phyloP scores from a whole-genome alignment of 768 basidiomycete genomes.

The Leucosporidium yakuticum region DNA sequence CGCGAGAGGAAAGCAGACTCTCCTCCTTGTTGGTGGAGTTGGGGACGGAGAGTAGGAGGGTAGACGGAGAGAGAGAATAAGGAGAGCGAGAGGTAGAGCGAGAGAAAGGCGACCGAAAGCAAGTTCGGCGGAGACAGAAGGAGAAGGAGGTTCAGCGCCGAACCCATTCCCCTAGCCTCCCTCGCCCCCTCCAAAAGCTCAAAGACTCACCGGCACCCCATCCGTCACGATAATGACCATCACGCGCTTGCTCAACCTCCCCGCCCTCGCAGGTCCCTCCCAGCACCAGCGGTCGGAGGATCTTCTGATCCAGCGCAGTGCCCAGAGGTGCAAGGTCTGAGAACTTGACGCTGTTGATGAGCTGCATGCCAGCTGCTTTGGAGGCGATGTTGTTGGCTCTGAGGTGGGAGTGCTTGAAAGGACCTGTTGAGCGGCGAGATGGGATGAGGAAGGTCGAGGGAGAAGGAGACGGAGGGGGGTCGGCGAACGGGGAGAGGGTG shows the following conservation, averaged over 20 bases:
- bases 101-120: too few relatives aligned
- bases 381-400: slow-evolving; percentile 46
- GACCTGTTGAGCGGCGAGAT: slow-evolving; percentile 22
- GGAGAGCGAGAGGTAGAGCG: too few relatives aligned
- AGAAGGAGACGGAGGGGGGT: too few relatives aligned
- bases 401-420: slow-evolving; percentile 46
- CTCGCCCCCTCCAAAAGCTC: too few relatives aligned
- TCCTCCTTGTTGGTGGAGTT: slow-evolving; percentile 5
- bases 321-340: slow-evolving; percentile 19
- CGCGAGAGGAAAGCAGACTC: too few relatives aligned
- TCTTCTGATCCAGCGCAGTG: slow-evolving; percentile 42
- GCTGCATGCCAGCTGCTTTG: slow-evolving; percentile 41
- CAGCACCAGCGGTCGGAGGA: slow-evolving; percentile 46
- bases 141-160: neutral
- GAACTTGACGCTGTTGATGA: slow-evolving; percentile 46
- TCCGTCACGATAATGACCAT: slow-evolving; percentile 43
- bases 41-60: too few relatives aligned
- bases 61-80: neutral
- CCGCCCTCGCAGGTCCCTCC: slow-evolving; percentile 43
- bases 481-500: too few relatives aligned
- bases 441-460: neutral
- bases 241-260: slow-evolving; percentile 45
- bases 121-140: too few relatives aligned
- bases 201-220: slow-evolving; percentile 15
- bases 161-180: neutral